A percentile compares a stretch with the other conserved stretches of the same genome.
phyloP scores from a whole-genome alignment of 2,329 filamentous ascomycete genomes.

The Nannizzia gypsea region DNA sequence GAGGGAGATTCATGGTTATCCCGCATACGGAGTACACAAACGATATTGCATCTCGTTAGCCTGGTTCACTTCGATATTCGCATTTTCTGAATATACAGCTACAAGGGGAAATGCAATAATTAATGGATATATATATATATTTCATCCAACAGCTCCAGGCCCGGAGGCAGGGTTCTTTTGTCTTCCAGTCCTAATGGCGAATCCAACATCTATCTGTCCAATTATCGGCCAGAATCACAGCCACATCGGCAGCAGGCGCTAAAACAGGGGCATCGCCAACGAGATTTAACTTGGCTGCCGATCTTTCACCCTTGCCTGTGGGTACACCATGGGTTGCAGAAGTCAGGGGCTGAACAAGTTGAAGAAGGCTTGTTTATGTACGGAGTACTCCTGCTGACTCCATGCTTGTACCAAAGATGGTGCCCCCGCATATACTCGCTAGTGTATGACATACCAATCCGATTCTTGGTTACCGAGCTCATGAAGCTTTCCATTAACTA shows the following conservation, averaged over 20 bases:
- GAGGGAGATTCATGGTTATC: background rate
- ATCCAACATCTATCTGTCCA: background rate
- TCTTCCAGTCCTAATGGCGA: background rate
- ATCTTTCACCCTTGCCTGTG: background rate
- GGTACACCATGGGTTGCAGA: background rate
- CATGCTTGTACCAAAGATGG: background rate
- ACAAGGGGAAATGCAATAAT: background rate
- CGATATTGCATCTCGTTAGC: background rate
- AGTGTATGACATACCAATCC: background rate
- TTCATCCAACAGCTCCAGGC: background rate
- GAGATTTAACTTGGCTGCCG: background rate
- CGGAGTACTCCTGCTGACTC: background rate
- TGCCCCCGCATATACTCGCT: background rate
- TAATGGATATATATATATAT: background rate
- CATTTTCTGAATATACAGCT: background rate
- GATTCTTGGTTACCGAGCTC: too few relatives aligned
- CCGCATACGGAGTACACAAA: too few relatives aligned
- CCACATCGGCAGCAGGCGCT: background rate
- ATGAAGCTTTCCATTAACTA: background rate
- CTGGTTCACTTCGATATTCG: background rate
- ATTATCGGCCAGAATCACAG: background rate
- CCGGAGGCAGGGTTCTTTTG: background rate
- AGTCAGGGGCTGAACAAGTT: background rate
- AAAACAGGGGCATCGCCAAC: background rate
- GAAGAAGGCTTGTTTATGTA: constrained; percentile 4